Percentiles rank a stretch among this genome's conserved stretches.
Conservation (phyloP, 140 eudicot genomes). For the Flaveria floridana region DNA sequence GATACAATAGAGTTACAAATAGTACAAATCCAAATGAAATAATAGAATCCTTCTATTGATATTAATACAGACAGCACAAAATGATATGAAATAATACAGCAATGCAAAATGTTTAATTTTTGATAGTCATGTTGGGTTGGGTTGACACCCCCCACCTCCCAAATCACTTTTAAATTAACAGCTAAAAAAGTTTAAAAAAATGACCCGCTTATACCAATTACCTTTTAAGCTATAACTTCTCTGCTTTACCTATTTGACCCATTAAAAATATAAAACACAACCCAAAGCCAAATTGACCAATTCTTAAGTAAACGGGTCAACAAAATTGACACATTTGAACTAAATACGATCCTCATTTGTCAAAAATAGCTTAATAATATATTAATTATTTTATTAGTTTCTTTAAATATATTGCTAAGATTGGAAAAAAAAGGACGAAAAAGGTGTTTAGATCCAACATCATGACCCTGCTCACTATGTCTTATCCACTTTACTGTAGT, state of each 20-base stretch:
- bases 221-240: background rate
- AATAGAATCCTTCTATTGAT: no score
- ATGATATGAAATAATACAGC: no score
- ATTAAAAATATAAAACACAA: background rate
- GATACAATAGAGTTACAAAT: no score
- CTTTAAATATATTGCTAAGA: slow-evolving; percentile 1
- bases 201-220: background rate
- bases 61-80: no score
- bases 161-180: no score
- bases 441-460: slow-evolving; percentile 6
- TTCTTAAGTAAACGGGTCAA: background rate
- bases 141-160: no score
- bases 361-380: background rate
- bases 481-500: background rate
- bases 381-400: background rate
- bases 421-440: background rate
- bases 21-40: no score
- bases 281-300: background rate
- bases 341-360: background rate
- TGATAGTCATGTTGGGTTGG: no score
- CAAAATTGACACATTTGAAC: background rate
- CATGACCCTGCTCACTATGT: background rate
- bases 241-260: background rate
- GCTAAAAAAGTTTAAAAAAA: no score
- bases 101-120: no score